A percentile compares a stretch with the other conserved stretches of the same genome.
These are phyloP conservation scores for Cutaneotrichosporon spelunceum DNA, from an alignment of 1,284 basidiomycete genomes.

Conservation along the genomic window DNA sequence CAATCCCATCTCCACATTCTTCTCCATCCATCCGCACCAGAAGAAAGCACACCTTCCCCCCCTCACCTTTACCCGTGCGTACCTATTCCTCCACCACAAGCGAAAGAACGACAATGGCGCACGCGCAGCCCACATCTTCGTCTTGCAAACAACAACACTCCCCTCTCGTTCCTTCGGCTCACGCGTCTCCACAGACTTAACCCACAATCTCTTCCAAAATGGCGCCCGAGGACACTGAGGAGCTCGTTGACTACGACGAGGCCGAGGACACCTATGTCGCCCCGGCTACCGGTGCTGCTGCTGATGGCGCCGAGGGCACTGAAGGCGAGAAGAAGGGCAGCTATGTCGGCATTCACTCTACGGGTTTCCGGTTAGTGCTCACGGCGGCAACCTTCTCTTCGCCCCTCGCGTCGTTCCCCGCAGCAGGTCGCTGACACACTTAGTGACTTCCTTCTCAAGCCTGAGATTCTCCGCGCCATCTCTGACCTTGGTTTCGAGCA, in stretches of 20 bases:
- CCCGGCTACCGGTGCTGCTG: slow-evolving; percentile 59
- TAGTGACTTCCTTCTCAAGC: slow-evolving; percentile 95
- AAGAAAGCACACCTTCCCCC: background rate
- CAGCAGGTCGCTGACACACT: background rate
- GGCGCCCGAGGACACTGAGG: slow-evolving; percentile 48
- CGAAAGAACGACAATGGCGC: background rate
- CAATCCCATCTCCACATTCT: background rate
- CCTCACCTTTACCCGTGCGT: background rate
- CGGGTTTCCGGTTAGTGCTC: slow-evolving; percentile 74
- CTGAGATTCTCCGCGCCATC: slow-evolving; percentile 94
- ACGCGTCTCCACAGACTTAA: slow-evolving; percentile 11
- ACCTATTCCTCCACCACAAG: background rate
- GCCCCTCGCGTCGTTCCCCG: background rate
- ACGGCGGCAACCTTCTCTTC: background rate
- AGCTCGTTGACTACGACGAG: slow-evolving; percentile 81
- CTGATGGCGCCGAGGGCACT: slow-evolving; percentile 59
- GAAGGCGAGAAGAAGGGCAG: slow-evolving; percentile 88
- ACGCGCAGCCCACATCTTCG: background rate
- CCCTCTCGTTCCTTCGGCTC: slow-evolving; percentile 7
- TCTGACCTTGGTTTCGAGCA: slow-evolving; percentile 99
- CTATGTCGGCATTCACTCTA: slow-evolving; percentile 95
- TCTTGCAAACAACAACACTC: background rate
- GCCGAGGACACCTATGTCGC: slow-evolving; percentile 72
- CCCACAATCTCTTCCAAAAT: slow-evolving; percentile 21
- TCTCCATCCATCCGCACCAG: background rate